Percentiles rank a stretch among this genome's conserved stretches.
Conservation (phyloP, 805 yeast genomes). For the Metschnikowia shivogae region DNA sequence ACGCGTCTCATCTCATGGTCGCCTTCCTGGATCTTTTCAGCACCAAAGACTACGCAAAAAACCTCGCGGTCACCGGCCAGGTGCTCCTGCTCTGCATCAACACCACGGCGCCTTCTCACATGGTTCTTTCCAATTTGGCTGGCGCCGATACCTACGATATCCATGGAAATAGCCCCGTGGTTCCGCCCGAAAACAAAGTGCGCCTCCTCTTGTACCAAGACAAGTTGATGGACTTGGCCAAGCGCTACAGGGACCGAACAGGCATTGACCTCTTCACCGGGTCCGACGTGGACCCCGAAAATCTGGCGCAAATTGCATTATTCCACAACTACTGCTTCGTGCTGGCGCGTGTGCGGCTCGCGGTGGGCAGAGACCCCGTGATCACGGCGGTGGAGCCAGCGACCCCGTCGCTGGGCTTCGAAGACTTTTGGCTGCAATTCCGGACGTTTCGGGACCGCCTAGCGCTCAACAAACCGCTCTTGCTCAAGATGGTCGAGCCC, state of each 20-base stretch:
- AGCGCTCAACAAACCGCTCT: background rate
- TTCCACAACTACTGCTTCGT: constrained; percentile 10
- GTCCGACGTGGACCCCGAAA: constrained; percentile 5
- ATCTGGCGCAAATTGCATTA: constrained; percentile 10
- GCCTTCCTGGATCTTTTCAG: constrained; percentile 3
- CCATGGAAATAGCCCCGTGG: constrained; percentile 2
- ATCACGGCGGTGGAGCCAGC: background rate
- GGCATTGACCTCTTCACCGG: constrained; percentile 6
- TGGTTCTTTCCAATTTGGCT: constrained; percentile 14
- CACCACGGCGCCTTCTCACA: constrained; percentile 5
- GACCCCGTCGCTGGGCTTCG: background rate
- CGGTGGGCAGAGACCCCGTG: constrained; percentile 3
- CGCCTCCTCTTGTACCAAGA: constrained; percentile 2
- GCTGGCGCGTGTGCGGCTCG: background rate
- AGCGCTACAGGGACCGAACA: constrained; percentile 6
- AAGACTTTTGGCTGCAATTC: constrained; percentile 7
- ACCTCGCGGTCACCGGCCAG: constrained; percentile 10
- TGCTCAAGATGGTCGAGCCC: constrained; percentile 1
- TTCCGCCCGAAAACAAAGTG: constrained; percentile 2
- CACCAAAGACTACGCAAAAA: constrained; percentile 5
- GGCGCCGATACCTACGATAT: background rate
- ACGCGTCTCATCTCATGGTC: constrained; percentile 4
- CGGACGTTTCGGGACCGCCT: background rate
- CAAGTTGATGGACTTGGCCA: constrained; percentile 2
- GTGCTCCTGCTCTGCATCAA: constrained; percentile 14